These are phyloP conservation scores for Taiwanofungus camphoratus DNA, from an alignment of 1,284 basidiomycete species.

Conservation along the genomic window DNA sequence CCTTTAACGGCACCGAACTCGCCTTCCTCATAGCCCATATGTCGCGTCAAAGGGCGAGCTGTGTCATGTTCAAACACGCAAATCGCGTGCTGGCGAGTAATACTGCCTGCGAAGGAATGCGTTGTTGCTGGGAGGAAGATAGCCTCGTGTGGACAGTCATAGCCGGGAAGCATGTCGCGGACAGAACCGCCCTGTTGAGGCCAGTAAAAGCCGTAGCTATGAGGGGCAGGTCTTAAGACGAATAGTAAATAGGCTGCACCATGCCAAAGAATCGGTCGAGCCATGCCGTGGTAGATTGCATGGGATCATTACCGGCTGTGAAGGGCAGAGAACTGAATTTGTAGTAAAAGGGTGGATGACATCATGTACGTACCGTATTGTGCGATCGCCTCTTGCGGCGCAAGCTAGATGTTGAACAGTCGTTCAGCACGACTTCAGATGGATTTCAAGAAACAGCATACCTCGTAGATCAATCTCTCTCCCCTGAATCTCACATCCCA, in stretches of 20 bases:
- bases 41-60: slow-evolving; percentile 52
- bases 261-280: slow-evolving; percentile 65
- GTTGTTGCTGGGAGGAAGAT: slow-evolving; percentile 54
- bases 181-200: slow-evolving; percentile 34
- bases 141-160: slow-evolving; percentile 62
- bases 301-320: slow-evolving; percentile 57
- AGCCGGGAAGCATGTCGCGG: slow-evolving; percentile 53
- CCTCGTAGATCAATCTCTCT: slow-evolving; percentile 62
- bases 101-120: slow-evolving; percentile 37
- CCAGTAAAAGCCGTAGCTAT: background rate
- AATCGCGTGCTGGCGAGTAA: slow-evolving; percentile 45
- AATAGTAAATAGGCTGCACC: slow-evolving; percentile 19
- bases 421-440: no score
- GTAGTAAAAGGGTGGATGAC: background rate
- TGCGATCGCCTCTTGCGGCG: slow-evolving; percentile 55
- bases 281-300: slow-evolving; percentile 59
- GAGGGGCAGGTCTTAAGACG: background rate
- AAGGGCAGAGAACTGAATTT: background rate
- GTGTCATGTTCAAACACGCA: slow-evolving; percentile 63
- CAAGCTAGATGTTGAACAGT: slow-evolving; percentile 39
- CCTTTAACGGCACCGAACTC: slow-evolving; percentile 57
- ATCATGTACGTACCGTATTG: slow-evolving; percentile 41
- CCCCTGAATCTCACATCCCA: slow-evolving; percentile 62
- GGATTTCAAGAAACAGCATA: no score
- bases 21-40: slow-evolving; percentile 44